phyloP scores from a whole-genome alignment of 2,329 filamentous ascomycete species.

The Colletotrichum coccodes region DNA sequence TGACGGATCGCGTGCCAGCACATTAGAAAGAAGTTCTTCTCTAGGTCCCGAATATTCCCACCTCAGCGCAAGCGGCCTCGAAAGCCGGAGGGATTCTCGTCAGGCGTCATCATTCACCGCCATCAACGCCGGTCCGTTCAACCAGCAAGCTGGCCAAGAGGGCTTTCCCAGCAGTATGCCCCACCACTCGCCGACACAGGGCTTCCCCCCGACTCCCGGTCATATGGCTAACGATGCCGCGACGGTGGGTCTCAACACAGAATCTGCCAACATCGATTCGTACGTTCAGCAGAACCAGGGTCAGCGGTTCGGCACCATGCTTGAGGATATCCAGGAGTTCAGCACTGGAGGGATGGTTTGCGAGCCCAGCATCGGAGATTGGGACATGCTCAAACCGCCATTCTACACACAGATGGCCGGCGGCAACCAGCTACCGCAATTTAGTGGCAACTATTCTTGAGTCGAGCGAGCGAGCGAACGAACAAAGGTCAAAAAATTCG shows the following conservation, averaged over 20 bases:
- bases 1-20: slow-evolving; percentile 42
- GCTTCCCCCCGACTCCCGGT: background rate
- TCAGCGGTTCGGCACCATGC: slow-evolving; percentile 15
- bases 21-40: slow-evolving; percentile 42
- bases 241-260: background rate
- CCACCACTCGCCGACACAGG: slow-evolving; percentile 24
- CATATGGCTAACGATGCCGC: background rate
- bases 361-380: slow-evolving; percentile 15
- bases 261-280: slow-evolving; percentile 18
- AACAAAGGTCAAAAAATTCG: background rate
- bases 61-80: slow-evolving; percentile 11
- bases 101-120: slow-evolving; percentile 48
- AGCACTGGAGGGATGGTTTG: slow-evolving; percentile 21
- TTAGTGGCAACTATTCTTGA: slow-evolving; percentile 19
- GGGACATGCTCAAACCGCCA: slow-evolving; percentile 8
- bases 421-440: slow-evolving; percentile 8
- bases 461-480: background rate
- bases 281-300: slow-evolving; percentile 27
- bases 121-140: slow-evolving; percentile 43
- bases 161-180: slow-evolving; percentile 7
- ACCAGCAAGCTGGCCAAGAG: background rate
- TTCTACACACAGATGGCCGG: slow-evolving; percentile 23
- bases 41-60: slow-evolving; percentile 38
- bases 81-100: slow-evolving; percentile 35
- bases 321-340: slow-evolving; percentile 28